Conservation (phyloP, 192 early-diverging fungal species). For the Mortierella alpina region DNA sequence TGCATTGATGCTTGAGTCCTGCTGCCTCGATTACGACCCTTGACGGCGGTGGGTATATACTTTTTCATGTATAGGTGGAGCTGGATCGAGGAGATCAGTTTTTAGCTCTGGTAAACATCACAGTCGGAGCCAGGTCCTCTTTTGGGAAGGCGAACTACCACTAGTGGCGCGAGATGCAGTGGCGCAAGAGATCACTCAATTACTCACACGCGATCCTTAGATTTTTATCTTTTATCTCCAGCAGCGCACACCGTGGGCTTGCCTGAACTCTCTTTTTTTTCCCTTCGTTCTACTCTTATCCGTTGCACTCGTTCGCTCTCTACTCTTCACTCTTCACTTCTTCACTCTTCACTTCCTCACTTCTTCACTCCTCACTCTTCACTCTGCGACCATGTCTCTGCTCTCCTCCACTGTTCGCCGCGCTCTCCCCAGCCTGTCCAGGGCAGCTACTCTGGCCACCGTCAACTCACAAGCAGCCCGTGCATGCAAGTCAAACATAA, state of each 20-base stretch:
- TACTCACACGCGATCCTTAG: not conserved
- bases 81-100: too few species aligned
- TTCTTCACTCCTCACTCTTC: not conserved
- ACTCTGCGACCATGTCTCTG: slow-evolving; percentile 27
- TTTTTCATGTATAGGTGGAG: too few species aligned
- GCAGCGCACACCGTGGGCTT: not conserved
- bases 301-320: not conserved
- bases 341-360: not conserved
- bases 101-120: too few species aligned
- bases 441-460: slow-evolving; percentile 33
- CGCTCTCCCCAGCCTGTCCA: slow-evolving; percentile 32
- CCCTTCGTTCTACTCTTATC: not conserved
- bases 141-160: slow-evolving; percentile 2
- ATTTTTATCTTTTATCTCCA: not conserved
- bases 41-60: too few species aligned
- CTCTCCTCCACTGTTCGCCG: slow-evolving; percentile 43
- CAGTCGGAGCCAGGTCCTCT: not conserved
- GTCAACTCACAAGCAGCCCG: slow-evolving; percentile 36
- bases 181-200: too few species aligned
- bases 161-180: too few species aligned
- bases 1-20: too few species aligned
- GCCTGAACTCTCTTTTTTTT: not conserved
- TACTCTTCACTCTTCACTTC: slow-evolving; percentile 3
- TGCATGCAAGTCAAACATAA: slow-evolving; percentile 37
- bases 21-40: too few species aligned